Evolutionary conservation across 352 stramenopile genomes (phyloP), one percentile per base, ranked within the genome.

Genomic region (Phytophthora hybrid): DNA sequence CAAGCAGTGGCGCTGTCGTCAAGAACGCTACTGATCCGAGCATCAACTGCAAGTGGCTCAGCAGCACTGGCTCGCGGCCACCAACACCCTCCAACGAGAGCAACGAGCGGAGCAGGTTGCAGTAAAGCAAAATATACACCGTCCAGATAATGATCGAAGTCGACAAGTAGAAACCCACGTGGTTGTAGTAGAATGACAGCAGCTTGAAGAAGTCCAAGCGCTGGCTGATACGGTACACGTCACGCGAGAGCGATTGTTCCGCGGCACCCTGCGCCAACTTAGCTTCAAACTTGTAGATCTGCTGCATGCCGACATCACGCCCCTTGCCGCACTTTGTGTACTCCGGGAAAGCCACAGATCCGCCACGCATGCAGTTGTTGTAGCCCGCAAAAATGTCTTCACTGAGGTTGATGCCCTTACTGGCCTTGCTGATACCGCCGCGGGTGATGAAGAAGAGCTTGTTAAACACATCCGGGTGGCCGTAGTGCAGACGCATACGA

Each of bases 241-340:
- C 98, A 58, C 98, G 92, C 29, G 97, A 99, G 23, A 99, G 83
- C 76, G 97, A 99, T 78, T 99, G 98, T 77, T 99, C 98, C 3
- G 95, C 98, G 11, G 97, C 97, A 57, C 98, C 98, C 80, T 99
- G 97, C 63, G 95, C 97, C 10, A 99, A 83, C 72, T 99, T 99
- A 1, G 98, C 97, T 81, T 99, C 98, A 69, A 99, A 99, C 82
- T 99, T 99, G 89, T 99, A 99, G 71, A 99, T 99, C 78, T 99
- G 98, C 76, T 99, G 98, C 97, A 99, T 99, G 49, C 98, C 98
- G 29, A 99, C 98, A 93, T 99, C 98, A 59, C 98, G 95, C 41
- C 98, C 98, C 78, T 99, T 99, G 59, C 98, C 98, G 52, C 98
- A 97, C 84, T 99, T 98, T 54, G 98, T 90, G 77, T 99, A 99